Evolutionary conservation across 2,329 filamentous ascomycete genomes (phyloP), one percentile per base, ranked within the genome.

Genomic region (Alternaria sp.): DNA sequence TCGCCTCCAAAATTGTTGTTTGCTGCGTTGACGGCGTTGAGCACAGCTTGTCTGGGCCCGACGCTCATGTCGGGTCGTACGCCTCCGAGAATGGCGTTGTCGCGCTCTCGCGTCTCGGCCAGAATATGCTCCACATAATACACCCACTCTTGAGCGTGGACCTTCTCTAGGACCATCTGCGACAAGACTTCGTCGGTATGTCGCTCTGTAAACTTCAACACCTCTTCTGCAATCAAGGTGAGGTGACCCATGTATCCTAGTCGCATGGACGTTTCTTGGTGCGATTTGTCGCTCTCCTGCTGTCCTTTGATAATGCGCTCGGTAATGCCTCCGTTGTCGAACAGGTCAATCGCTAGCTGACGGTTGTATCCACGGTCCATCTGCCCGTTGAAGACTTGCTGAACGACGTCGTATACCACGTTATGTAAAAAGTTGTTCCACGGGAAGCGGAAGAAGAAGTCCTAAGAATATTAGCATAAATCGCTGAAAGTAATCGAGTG

Each of bases 351-450:
- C 12, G 96, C 95, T 55, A 99, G 84, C 51, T 89, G 90, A 11
- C 93, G 90, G 80, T 99, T 99, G 82, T 91, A 97, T 26, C 96
- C 94, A 64, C 93, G 91, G 72, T 98, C 95, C 92, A 99, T 97
- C 0, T 93, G 93, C 9, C 96, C 96, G 77, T 99, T 99, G 81
- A 99, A 98, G 1, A 99, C 96, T 83, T 99, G 96, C 80, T 99
- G 96, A 46, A 99, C 93, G 75, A 99, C 94, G 79, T 99, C 96
- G 78, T 99, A 99, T 51, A 99, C 96, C 46, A 99, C 96, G 76
- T 99, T 99, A 82, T 99, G 96, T 47, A 99, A 86, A 77, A 99
- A 99, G 80, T 99, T 99, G 81, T 99, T 99, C 96, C 96, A 99
- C 1, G 96, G 95, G 75, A 98, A 99, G 63, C 91, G 89, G 84